Evolutionary conservation across 2,329 filamentous ascomycete species (phyloP).

Genomic region (Epichloe gansuensis): DNA sequence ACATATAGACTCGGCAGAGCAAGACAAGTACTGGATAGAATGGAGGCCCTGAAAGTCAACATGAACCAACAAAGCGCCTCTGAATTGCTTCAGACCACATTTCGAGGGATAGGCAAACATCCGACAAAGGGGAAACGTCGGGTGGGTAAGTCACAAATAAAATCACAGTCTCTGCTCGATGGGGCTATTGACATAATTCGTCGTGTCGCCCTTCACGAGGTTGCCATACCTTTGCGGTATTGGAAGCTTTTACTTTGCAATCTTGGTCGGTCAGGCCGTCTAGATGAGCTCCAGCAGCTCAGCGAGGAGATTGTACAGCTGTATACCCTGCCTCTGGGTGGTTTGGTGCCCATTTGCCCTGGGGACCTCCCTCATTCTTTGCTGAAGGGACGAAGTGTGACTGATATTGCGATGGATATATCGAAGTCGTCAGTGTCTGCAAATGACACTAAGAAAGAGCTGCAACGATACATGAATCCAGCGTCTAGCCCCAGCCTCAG

Average conservation of each 20-base stretch:
- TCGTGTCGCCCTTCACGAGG: constrained; percentile 17
- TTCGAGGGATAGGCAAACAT: constrained; percentile 18
- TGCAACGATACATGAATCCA: neutral
- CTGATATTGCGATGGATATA: no score
- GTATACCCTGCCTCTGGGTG: constrained; percentile 19
- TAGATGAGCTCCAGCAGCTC: constrained; percentile 33
- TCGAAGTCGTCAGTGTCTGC: neutral
- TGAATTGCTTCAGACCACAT: constrained; percentile 15
- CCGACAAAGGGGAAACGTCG: constrained; percentile 6
- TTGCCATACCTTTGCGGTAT: constrained; percentile 23
- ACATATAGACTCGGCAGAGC: constrained; percentile 12
- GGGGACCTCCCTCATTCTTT: constrained; percentile 26
- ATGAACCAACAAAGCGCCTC: constrained; percentile 17
- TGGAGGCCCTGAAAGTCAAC: constrained; percentile 18
- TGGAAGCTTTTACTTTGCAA: constrained; percentile 34
- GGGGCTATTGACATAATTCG: constrained; percentile 19
- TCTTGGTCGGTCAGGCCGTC: constrained; percentile 30
- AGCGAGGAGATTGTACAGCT: constrained; percentile 30
- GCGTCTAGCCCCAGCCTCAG: neutral
- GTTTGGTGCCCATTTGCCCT: constrained; percentile 30
- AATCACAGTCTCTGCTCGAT: constrained; percentile 14
- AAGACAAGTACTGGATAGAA: constrained; percentile 19
- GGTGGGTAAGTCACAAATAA: neutral
- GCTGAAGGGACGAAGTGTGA: neutral
- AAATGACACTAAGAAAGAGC: neutral